A percentile compares a stretch with the other conserved stretches of the same genome.
Evolutionary conservation across 768 basidiomycete species (phyloP).

Genomic region (Panaeolus cyanescens): DNA sequence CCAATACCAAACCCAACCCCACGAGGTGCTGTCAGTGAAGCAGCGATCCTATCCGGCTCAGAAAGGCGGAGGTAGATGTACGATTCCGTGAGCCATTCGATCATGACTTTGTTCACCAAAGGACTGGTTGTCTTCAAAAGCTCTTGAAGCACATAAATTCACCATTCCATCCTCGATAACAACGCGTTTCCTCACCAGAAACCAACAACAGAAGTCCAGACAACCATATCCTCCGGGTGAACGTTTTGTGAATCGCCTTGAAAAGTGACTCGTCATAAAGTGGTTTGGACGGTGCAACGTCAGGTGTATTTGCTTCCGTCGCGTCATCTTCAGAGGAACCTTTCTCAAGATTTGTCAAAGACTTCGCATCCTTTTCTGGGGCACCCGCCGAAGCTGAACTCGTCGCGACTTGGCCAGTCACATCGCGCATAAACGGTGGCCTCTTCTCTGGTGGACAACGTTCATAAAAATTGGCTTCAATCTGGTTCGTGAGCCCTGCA

Average conservation of each 20-base stretch:
- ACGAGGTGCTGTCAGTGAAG: slow-evolving; percentile 34
- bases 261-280: slow-evolving; percentile 51
- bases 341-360: too few relatives aligned
- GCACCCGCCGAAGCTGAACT: too few relatives aligned
- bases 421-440: slow-evolving; percentile 35
- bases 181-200: slow-evolving; percentile 39
- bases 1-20: slow-evolving; percentile 66
- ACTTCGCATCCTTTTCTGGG: too few relatives aligned
- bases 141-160: too few relatives aligned
- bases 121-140: slow-evolving; percentile 56
- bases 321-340: too few relatives aligned
- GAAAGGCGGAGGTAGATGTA: slow-evolving; percentile 42
- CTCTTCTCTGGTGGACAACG: slow-evolving; percentile 53
- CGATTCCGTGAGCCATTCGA: slow-evolving; percentile 58
- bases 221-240: slow-evolving; percentile 47
- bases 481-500: slow-evolving; percentile 34
- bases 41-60: slow-evolving; percentile 32
- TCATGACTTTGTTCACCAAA: slow-evolving; percentile 59
- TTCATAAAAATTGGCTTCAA: slow-evolving; percentile 49
- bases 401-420: too few relatives aligned
- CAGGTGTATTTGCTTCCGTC: too few relatives aligned
- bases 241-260: slow-evolving; percentile 47
- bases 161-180: too few relatives aligned
- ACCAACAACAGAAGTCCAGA: slow-evolving; percentile 48
- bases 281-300: too few relatives aligned